These are phyloP conservation scores for Aethionema arabicum DNA, from an alignment of 345 rosid species.

Conservation along the genomic window DNA sequence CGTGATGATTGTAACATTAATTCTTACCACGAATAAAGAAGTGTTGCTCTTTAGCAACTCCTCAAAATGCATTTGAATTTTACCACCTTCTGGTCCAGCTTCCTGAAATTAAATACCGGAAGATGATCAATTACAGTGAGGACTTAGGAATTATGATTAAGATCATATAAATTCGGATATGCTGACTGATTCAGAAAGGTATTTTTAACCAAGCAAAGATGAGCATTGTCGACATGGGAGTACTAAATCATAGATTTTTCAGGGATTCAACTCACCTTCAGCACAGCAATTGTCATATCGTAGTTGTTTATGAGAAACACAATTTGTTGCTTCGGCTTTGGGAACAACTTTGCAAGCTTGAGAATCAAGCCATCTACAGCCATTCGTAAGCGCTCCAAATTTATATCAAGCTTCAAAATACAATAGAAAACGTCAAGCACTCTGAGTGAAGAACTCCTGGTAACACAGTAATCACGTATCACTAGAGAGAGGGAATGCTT, in stretches of 20 bases:
- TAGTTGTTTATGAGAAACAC: conserved; percentile 95
- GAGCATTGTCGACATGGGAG: background rate
- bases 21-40: conserved; percentile 75
- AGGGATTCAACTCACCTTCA: conserved; percentile 60
- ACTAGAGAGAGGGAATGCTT: conserved; percentile 19
- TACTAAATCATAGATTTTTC: conserved; percentile 6
- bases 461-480: background rate
- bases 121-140: conserved; percentile 10
- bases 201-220: conserved; percentile 12
- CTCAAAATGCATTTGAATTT: conserved; percentile 87
- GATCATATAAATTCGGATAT: background rate
- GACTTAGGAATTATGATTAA: conserved; percentile 11
- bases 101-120: conserved; percentile 49
- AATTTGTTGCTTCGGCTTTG: conserved; percentile 68
- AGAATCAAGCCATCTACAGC: conserved; percentile 83
- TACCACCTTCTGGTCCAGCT: conserved; percentile 96
- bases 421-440: conserved; percentile 7
- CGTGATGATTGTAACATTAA: conserved; percentile 1
- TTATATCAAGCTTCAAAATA: conserved; percentile 83
- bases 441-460: conserved; percentile 8
- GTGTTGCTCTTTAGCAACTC: conserved; percentile 90
- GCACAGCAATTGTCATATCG: conserved; percentile 90
- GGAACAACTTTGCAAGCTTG: conserved; percentile 77
- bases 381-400: conserved; percentile 92
- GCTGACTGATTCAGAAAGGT: conserved; percentile 14